Conservation (phyloP, 2,329 filamentous ascomycete species). For the Juglanconis oblonga region DNA sequence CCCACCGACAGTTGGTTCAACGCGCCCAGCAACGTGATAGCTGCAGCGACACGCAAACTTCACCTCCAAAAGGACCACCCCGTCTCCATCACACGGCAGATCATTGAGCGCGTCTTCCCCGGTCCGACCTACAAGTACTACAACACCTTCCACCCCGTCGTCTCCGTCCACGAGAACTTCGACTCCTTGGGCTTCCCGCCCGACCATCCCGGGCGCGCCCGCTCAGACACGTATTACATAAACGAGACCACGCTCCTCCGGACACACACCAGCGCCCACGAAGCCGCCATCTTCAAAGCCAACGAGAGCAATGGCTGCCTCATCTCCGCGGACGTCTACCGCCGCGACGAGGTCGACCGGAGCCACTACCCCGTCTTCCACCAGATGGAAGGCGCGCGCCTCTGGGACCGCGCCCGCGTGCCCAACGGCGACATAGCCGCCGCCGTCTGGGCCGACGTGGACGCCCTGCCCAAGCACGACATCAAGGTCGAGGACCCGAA, state of each 20-base stretch:
- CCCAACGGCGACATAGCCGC: slow-evolving; percentile 57
- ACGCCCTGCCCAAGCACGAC: slow-evolving; percentile 67
- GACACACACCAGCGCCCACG: slow-evolving; percentile 93
- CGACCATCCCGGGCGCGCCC: slow-evolving; percentile 83
- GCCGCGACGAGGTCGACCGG: slow-evolving; percentile 89
- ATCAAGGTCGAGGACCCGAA: slow-evolving; percentile 82
- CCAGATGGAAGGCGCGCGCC: slow-evolving; percentile 93
- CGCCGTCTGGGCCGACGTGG: slow-evolving; percentile 68
- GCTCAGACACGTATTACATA: slow-evolving; percentile 94
- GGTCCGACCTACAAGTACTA: slow-evolving; percentile 69
- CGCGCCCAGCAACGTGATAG: slow-evolving; percentile 69
- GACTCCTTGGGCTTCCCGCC: slow-evolving; percentile 90
- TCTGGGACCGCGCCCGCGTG: slow-evolving; percentile 73
- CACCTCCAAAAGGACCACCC: slow-evolving; percentile 92
- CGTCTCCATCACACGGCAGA: slow-evolving; percentile 81
- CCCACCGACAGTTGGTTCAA: slow-evolving; percentile 82
- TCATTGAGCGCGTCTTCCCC: slow-evolving; percentile 89
- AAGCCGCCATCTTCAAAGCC: slow-evolving; percentile 74
- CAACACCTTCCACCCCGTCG: slow-evolving; percentile 77
- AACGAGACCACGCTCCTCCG: slow-evolving; percentile 80
- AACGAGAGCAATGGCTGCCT: slow-evolving; percentile 78
- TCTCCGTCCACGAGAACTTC: slow-evolving; percentile 85
- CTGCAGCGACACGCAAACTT: slow-evolving; percentile 72
- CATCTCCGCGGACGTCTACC: slow-evolving; percentile 91
- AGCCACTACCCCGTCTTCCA: slow-evolving; percentile 97